Evolutionary conservation across 2,329 filamentous ascomycete genomes (phyloP), one percentile per base, ranked within the genome.

Genomic region (Diaporthe citriasiana): DNA sequence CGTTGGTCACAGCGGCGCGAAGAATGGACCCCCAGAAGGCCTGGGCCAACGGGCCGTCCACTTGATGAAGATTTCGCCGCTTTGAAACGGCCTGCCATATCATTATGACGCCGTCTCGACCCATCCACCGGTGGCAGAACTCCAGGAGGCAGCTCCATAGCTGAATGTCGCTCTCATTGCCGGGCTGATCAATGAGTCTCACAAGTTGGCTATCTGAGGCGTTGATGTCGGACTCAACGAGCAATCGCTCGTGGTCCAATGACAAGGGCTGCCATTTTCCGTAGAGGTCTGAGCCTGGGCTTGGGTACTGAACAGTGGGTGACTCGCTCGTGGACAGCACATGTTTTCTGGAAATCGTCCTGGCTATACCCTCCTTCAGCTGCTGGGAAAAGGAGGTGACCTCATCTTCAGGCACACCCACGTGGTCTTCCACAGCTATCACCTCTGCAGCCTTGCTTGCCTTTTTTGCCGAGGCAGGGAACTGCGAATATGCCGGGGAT

Each of bases 101-200:
- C 17, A 75, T 75, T 17, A 75, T 50, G 1, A 79, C 76, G 8
- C 79, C 79, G n/a, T 74, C 72, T 33, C 56, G n/a, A n/a, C 76
- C 78, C 63, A 78, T 76, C 12, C 74, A 77, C 9, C 80, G 77
- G 45, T 79, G 76, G 10, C 78, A 77, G 76, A 80, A 82, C 68
- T 80, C 77, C 56, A 82, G 78, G 10, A 82, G 75, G 50, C 79
- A 81, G 27, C 76, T 74, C 81, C 81, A 82, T 8, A 82, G 77
- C 19, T 76, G 59, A n/a, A 81, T 74, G 65, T 82, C 81, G 56
- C 74, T 74, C n/a, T 75, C 76, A 57, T 81, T 76, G 22, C 77
- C 77, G 9, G 78, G 77, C 13, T 72, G 75, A 68, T 82, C 79
- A 25, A 82, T 76, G 4, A 79, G 74, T 12, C 78, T 76, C 42